phyloP scores from a whole-genome alignment of 345 rosid genomes.

The Ceriops zippeliana region DNA sequence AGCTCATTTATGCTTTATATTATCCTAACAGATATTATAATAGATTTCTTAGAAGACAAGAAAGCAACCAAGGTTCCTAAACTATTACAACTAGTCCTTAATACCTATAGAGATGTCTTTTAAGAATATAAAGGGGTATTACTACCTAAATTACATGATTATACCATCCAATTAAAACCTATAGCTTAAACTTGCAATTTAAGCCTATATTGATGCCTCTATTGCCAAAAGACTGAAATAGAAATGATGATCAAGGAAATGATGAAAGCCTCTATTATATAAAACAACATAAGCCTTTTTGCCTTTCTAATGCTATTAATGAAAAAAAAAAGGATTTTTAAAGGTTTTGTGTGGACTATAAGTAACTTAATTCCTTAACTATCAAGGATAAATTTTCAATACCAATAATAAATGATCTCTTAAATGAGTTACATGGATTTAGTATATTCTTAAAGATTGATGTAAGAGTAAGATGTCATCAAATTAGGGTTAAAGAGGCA shows the following conservation, averaged over 20 bases:
- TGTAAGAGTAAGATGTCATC: neutral
- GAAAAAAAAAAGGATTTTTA: neutral
- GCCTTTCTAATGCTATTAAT: neutral
- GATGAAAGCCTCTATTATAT: neutral
- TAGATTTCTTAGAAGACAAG: too few relatives aligned
- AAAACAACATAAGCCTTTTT: neutral
- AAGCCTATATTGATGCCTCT: too few relatives aligned
- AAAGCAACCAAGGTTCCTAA: too few relatives aligned
- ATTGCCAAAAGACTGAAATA: neutral
- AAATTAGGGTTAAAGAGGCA: too few relatives aligned
- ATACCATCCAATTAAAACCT: neutral
- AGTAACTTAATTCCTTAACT: neutral
- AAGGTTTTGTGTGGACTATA: neutral
- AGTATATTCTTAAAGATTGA: neutral
- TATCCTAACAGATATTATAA: too few relatives aligned
- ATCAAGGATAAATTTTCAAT: neutral
- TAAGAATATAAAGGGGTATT: too few relatives aligned
- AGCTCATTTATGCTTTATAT: too few relatives aligned
- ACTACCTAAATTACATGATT: neutral
- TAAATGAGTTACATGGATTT: neutral
- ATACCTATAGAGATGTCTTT: too few relatives aligned
- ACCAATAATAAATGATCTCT: neutral
- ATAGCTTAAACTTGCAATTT: neutral
- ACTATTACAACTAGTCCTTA: too few relatives aligned
- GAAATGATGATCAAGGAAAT: neutral